Evolutionary conservation across 2,329 filamentous ascomycete species (phyloP), one percentile per base, ranked within the genome.

Genomic region (Rhexocercosporidium sp.): DNA sequence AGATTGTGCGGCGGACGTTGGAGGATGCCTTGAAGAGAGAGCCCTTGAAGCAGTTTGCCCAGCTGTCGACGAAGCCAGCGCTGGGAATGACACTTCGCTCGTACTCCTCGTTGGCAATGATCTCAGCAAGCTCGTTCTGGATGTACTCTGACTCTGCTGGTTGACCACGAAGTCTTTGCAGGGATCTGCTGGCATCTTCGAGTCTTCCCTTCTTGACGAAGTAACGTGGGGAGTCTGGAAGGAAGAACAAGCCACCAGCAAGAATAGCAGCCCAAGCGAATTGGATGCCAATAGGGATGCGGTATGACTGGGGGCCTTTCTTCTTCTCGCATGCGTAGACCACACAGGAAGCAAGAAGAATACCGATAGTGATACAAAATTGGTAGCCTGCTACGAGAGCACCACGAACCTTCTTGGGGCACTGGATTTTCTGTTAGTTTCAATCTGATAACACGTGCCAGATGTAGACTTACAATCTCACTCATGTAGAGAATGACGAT

Each of bases 21-120:
- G 88, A 88, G 70, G 84, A 82, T 66, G 85, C 84, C 69, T 75
- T 57, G 54, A 57, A 82, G 70, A 93, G 83, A 72, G 88, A 86
- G 72, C 92, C 87, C 69, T 77, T 86, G 80, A 92, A 88, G 84
- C 88, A 90, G 77, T 85, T 86, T 72, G 82, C 79, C 93, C 93
- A 96, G 76, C 84, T 86, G 73, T 82, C 82, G 77, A 90, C 82
- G 84, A 90, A 93, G 74, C 86, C 85, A 72, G 83, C 83, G 72
- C 84, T 79, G 70, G 91, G 90, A 67, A 92, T 89, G 67, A 90
- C 81, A 59, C 86, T 82, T 74, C 90, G 84, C 84, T 97, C 94
- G 78, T 95, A 94, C 81, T 92, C 92, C 80, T 95, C 88, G 84
- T 96, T 97, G 83, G 93, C 93, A 67, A 96, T 85, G 72, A 97